Conservation (phyloP, 2,329 filamentous ascomycete species). For the Aspergillus sp. region DNA sequence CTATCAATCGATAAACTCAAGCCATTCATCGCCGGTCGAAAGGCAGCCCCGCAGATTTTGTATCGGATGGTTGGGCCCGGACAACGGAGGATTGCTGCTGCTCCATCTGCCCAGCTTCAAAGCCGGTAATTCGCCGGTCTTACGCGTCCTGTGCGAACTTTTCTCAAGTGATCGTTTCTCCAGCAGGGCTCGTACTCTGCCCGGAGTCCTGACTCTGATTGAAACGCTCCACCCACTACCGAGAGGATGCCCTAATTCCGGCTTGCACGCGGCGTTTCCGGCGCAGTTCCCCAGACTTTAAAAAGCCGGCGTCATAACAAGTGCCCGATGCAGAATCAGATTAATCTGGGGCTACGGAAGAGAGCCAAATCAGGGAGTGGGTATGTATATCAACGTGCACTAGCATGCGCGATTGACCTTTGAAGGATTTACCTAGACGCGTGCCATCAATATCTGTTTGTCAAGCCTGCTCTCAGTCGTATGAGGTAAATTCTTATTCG, state of each 20-base stretch:
- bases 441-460: neutral
- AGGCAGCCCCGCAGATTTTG: neutral
- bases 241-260: neutral
- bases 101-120: neutral
- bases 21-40: neutral
- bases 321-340: neutral
- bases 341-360: constrained; percentile 2
- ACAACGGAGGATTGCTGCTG: neutral
- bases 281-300: neutral
- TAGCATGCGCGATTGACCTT: neutral
- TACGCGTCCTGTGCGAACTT: too few relatives aligned
- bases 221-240: too few relatives aligned
- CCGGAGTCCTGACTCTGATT: too few relatives aligned
- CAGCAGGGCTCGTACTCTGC: too few relatives aligned
- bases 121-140: too few relatives aligned
- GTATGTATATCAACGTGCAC: neutral
- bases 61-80: neutral
- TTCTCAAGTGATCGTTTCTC: too few relatives aligned
- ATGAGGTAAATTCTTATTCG: too few relatives aligned
- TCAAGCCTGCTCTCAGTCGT: too few relatives aligned
- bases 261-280: neutral
- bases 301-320: neutral
- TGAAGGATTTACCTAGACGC: neutral
- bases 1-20: neutral
- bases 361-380: neutral